A percentile compares a stretch with the other conserved stretches of the same genome.
Evolutionary conservation across 1,284 basidiomycete species (phyloP).

Genomic region (Marasmius oreades): DNA sequence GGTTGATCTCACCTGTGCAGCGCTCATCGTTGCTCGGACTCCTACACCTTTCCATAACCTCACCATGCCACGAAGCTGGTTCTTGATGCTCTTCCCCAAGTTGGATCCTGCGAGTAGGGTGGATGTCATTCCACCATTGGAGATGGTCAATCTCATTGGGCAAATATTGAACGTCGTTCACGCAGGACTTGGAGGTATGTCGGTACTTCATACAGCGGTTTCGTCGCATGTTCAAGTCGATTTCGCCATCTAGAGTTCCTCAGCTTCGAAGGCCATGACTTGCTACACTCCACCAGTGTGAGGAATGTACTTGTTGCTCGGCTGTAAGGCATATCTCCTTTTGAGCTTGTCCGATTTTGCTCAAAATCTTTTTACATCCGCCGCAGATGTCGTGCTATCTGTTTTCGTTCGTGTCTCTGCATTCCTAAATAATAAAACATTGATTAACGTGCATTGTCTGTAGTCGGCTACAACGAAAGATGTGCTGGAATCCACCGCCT

Average conservation of each 20-base stretch:
- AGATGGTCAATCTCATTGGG: constrained; percentile 2
- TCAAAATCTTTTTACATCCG: too few relatives aligned
- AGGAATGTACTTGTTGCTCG: background rate
- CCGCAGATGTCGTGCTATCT: background rate
- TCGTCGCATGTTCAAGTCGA: background rate
- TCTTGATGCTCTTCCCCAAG: background rate
- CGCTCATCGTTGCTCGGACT: background rate
- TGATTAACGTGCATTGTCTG: background rate
- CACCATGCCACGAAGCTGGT: constrained; percentile 1
- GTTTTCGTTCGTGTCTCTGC: background rate
- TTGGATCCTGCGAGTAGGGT: background rate
- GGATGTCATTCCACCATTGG: background rate
- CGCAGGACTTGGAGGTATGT: background rate
- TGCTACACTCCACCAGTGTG: background rate
- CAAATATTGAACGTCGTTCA: background rate
- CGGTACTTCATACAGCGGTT: background rate
- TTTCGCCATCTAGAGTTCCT: background rate
- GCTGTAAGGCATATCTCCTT: background rate
- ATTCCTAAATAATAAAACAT: too few relatives aligned
- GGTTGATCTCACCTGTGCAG: background rate
- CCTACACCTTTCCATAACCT: background rate
- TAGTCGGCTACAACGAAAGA: background rate
- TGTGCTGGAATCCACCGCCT: background rate
- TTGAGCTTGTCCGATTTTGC: background rate
- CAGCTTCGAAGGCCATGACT: background rate